Evolutionary conservation across 208 protist species (phyloP).

Genomic region (Crithidia brevicula): DNA sequence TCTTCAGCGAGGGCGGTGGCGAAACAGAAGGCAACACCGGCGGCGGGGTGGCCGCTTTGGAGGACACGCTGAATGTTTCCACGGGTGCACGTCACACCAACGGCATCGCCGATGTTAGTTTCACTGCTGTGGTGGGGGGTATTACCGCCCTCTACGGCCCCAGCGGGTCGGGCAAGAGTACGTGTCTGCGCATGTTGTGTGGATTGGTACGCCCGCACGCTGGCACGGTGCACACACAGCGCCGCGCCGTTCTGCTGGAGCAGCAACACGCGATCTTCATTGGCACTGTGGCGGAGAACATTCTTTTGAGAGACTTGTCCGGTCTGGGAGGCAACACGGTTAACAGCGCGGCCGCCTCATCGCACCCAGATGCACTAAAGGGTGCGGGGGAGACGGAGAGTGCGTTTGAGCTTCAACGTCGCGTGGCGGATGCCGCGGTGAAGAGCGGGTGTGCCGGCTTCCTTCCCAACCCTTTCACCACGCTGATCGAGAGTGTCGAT

Average conservation of each 20-base stretch:
- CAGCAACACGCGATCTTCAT: conserved; percentile 83
- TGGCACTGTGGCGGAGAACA: conserved; percentile 79
- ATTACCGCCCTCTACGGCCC: conserved; percentile 78
- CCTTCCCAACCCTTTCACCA: conserved; percentile 60
- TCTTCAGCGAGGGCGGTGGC: conserved; percentile 34
- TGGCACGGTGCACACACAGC: conserved; percentile 58
- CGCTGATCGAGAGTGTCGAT: conserved; percentile 69
- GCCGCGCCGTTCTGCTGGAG: conserved; percentile 59
- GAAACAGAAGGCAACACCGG: not conserved
- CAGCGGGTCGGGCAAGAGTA: conserved; percentile 84
- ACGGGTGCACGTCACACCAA: conserved; percentile 16
- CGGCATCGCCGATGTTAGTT: conserved; percentile 48
- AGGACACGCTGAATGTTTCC: not conserved
- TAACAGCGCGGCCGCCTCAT: too few relatives aligned
- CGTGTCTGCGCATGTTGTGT: conserved; percentile 64
- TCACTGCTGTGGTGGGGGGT: conserved; percentile 31
- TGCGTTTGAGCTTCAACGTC: conserved; percentile 14
- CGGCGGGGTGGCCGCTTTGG: not conserved
- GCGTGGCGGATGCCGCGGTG: conserved; percentile 37
- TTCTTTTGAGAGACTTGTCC: conserved; percentile 40
- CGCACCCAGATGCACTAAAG: too few relatives aligned
- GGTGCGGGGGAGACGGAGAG: not conserved
- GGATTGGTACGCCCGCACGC: conserved; percentile 51
- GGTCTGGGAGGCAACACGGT: not conserved
- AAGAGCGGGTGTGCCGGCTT: conserved; percentile 58